Evolutionary conservation across 352 stramenopile species (phyloP), one percentile per base, ranked within the genome.

Genomic region (Phytopythium helicoides): DNA sequence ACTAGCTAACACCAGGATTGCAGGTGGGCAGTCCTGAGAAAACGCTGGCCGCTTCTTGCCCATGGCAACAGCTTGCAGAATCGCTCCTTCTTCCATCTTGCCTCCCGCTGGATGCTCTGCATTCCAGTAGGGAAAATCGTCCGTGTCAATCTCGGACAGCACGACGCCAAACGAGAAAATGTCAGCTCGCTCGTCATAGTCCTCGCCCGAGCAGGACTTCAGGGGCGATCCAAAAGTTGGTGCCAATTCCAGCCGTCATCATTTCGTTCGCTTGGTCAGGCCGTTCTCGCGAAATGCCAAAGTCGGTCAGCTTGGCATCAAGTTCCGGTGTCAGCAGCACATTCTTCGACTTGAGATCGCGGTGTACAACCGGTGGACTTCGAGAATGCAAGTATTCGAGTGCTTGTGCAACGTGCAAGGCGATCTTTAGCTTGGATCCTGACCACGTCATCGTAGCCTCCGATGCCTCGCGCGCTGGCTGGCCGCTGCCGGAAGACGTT

Each of bases 271-370:
- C 11, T 28, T 63, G 52, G 15, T 52, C 60, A 23, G 55, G 42
- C 8, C 57, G 57, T 41, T 80, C 64, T 0, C 68, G 60, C 0
- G 68, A 73, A 39, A 80, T 73, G 21, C 76, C 76, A 71, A 90
- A 90, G 60, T 88, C 79, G 28, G 66, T 87, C 33, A 89, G 56
- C 40, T 89, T 89, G 8, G 73, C 73, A 25, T 83, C 58, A 58
- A 80, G 56, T 1, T 75, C 61, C 2, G 56, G 37, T 45, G 74
- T 86, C 16, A 85, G 55, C 46, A 82, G 65, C 34, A 73, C 68
- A 16, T 81, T 65, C 26, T 71, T 76, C 33, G 63, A 73, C 49
- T 76, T 76, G 38, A 76, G 40, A 41, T 76, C 67, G 6, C 67
- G 56, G 41, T 77, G 68, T 25, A 77, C 64, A 33, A 82, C 60